phyloP scores from a whole-genome alignment of 768 basidiomycete species.

The Lactarius hatsudake region DNA sequence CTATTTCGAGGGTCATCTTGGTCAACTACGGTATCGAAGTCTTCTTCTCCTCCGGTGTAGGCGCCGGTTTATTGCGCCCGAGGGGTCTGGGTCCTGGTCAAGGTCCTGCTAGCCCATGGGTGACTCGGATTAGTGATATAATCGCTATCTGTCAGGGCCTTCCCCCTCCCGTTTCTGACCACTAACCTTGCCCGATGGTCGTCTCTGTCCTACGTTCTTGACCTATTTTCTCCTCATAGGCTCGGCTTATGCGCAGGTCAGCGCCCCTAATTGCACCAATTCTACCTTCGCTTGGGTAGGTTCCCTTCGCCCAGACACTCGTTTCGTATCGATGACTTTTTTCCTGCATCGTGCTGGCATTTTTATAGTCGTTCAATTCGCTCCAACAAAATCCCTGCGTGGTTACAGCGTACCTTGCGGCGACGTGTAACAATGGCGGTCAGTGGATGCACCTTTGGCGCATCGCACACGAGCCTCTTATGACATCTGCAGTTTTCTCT shows the following conservation, averaged over 20 bases:
- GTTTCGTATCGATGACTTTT: background rate
- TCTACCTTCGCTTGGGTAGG: slow-evolving; percentile 18
- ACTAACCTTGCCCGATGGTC: background rate
- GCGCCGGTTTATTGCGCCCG: background rate
- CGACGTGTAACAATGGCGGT: slow-evolving; percentile 20
- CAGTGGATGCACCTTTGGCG: background rate
- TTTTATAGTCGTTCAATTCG: slow-evolving; percentile 16
- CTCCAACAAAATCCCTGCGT: slow-evolving; percentile 20
- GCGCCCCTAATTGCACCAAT: slow-evolving; percentile 14
- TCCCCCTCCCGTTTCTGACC: background rate
- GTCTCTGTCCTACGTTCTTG: background rate
- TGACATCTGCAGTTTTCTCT: slow-evolving; percentile 1
- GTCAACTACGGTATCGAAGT: too few species aligned
- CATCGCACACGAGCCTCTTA: background rate
- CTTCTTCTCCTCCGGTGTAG: too few species aligned
- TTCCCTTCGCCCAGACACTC: background rate
- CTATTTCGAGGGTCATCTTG: too few species aligned
- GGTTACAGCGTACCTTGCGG: slow-evolving; percentile 3
- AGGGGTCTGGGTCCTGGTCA: background rate
- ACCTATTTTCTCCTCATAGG: background rate
- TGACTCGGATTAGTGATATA: slow-evolving; percentile 4
- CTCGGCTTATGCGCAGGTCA: background rate
- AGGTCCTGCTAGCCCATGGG: background rate
- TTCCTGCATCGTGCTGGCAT: background rate
- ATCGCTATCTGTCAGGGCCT: background rate